phyloP scores from a whole-genome alignment of 2,329 filamentous ascomycete species.

The Sporothrix brunneoviolacea region DNA sequence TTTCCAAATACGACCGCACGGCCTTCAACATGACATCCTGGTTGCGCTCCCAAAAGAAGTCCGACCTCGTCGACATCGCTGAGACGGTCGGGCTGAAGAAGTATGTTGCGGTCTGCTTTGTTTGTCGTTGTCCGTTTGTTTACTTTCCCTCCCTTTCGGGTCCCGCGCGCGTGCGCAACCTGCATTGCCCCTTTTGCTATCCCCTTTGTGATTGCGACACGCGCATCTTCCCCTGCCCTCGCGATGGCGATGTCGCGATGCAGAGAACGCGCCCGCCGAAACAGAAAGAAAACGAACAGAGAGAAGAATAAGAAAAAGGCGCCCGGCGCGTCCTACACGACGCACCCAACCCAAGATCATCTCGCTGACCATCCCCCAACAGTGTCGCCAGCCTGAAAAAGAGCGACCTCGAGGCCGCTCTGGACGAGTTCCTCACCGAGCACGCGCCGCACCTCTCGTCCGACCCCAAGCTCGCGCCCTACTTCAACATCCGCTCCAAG shows the following conservation, averaged over 20 bases:
- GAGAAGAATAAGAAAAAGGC: too few species aligned
- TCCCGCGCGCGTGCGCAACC: too few species aligned
- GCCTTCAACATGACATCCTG: conserved; percentile 45
- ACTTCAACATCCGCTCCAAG: conserved; percentile 64
- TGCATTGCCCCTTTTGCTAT: too few species aligned
- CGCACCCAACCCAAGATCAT: background rate
- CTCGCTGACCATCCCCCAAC: conserved; percentile 10
- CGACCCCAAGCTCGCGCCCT: conserved; percentile 62
- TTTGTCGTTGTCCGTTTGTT: background rate
- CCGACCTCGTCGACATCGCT: conserved; percentile 68
- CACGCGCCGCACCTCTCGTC: conserved; percentile 59
- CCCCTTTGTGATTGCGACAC: background rate
- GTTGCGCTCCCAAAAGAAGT: conserved; percentile 76
- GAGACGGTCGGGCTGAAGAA: conserved; percentile 62
- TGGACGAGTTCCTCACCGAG: conserved; percentile 66
- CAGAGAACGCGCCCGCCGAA: too few species aligned
- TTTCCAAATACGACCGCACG: too few species aligned
- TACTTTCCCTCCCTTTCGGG: background rate
- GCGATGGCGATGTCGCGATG: too few species aligned
- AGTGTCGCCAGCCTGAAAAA: conserved; percentile 71
- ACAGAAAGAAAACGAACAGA: too few species aligned
- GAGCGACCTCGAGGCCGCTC: conserved; percentile 65
- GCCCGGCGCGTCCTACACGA: too few species aligned
- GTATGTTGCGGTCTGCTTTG: conserved; percentile 39
- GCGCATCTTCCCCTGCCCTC: too few species aligned